phyloP scores from a whole-genome alignment of 108 stramenopile species.

The Epipyxis sp. region DNA sequence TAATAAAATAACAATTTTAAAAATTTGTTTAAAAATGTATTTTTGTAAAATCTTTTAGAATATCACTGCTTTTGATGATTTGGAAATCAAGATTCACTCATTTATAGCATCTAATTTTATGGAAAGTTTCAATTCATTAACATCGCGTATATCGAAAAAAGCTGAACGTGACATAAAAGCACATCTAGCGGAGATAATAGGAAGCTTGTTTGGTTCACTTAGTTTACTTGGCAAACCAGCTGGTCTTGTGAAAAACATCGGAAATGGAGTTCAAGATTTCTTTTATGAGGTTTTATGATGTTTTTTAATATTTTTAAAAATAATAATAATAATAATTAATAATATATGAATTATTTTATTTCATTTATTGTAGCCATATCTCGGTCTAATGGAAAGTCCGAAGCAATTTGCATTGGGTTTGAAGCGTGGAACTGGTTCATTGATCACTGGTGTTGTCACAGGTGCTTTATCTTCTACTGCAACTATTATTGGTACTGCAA shows the following conservation, averaged over 20 bases:
- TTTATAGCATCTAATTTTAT: slow-evolving; percentile 15
- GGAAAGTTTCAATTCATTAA: not conserved
- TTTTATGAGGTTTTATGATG: slow-evolving; percentile 22
- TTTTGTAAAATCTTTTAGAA: not conserved
- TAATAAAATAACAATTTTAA: no score
- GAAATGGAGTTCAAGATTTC: slow-evolving; percentile 24
- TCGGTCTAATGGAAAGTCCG: slow-evolving; percentile 18
- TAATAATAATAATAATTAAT: no score
- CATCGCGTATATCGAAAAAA: not conserved
- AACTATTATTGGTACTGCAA: slow-evolving; percentile 10
- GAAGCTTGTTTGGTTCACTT: slow-evolving; percentile 14
- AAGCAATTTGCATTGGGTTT: slow-evolving; percentile 11
- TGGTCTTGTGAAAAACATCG: slow-evolving; percentile 20
- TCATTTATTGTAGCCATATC: slow-evolving; percentile 6
- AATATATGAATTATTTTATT: not conserved
- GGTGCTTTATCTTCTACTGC: slow-evolving; percentile 7
- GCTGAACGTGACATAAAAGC: not conserved
- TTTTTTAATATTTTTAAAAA: no score
- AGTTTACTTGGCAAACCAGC: slow-evolving; percentile 31
- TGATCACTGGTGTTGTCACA: slow-evolving; percentile 23
- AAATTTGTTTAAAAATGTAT: no score
- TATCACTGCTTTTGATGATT: not conserved
- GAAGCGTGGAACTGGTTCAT: not conserved
- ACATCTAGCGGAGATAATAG: not conserved
- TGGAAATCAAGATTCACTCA: slow-evolving; percentile 14